Conservation (phyloP, 2,329 filamentous ascomycete species). For the Trichothecium roseum region DNA sequence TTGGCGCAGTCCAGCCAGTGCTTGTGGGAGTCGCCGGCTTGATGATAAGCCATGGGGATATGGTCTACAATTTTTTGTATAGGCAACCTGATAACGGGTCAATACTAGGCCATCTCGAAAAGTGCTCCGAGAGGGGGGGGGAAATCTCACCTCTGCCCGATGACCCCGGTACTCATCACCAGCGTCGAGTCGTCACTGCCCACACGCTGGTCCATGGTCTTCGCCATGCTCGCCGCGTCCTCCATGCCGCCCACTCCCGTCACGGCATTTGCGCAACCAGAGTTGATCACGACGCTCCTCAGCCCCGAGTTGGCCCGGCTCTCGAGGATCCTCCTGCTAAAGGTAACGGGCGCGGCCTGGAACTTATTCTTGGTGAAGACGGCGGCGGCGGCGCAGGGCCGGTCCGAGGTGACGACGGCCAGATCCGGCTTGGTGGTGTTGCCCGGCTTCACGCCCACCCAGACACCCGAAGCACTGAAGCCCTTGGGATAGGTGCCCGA, state of each 20-base stretch:
- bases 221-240: constrained; percentile 78
- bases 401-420: constrained; percentile 77
- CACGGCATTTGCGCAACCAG: constrained; percentile 93
- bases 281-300: constrained; percentile 81
- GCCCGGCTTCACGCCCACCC: constrained; percentile 86
- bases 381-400: constrained; percentile 75
- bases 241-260: constrained; percentile 83
- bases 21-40: constrained; percentile 64
- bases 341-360: constrained; percentile 87
- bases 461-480: constrained; percentile 75
- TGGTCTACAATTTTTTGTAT: constrained; percentile 81
- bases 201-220: constrained; percentile 57
- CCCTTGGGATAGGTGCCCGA: constrained; percentile 82
- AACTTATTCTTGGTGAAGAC: constrained; percentile 99
- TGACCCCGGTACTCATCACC: constrained; percentile 98
- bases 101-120: background rate
- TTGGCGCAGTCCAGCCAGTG: constrained; percentile 80
- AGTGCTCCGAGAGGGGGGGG: background rate
- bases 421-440: constrained; percentile 91
- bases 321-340: constrained; percentile 64
- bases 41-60: constrained; percentile 65
- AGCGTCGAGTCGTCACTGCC: constrained; percentile 52
- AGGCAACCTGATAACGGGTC: constrained; percentile 49
- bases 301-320: constrained; percentile 58
- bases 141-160: constrained; percentile 69